phyloP scores from a whole-genome alignment of 73 alveolate species.

The Stentor coeruleus region DNA sequence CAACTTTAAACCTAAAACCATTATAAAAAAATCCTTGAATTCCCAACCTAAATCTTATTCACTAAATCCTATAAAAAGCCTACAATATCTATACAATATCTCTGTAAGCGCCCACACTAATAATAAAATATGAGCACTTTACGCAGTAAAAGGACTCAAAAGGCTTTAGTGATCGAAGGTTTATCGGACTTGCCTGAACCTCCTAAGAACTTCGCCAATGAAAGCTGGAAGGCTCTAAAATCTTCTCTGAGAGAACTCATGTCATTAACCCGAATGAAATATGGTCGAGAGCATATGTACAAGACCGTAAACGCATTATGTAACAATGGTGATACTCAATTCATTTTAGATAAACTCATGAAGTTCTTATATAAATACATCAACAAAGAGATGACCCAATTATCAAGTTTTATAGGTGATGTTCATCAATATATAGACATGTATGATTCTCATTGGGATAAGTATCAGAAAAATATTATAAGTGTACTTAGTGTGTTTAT shows the following conservation, averaged over 20 bases:
- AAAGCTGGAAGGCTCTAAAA: neutral
- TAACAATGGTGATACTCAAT: neutral
- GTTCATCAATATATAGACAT: constrained; percentile 10
- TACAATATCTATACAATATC: no score
- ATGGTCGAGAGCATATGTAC: neutral
- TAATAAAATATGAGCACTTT: constrained; percentile 24
- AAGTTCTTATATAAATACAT: neutral
- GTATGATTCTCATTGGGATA: constrained; percentile 31
- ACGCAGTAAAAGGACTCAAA: neutral
- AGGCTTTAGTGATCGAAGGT: neutral
- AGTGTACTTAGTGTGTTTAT: constrained; percentile 31
- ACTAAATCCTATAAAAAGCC: no score
- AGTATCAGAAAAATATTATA: constrained; percentile 25
- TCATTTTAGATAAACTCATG: neutral
- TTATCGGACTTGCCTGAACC: constrained; percentile 6
- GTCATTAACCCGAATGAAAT: neutral
- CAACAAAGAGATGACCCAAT: neutral
- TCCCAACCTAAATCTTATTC: no score
- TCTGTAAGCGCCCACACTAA: neutral
- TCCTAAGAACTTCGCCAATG: constrained; percentile 1
- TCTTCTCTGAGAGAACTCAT: neutral
- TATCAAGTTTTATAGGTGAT: constrained; percentile 5
- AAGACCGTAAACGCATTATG: neutral
- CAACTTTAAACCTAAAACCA: no score
- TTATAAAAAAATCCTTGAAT: no score